A percentile compares a stretch with the other conserved stretches of the same genome.
phyloP scores from a whole-genome alignment of 2,329 filamentous ascomycete genomes.

The Colletotrichum sp. region DNA sequence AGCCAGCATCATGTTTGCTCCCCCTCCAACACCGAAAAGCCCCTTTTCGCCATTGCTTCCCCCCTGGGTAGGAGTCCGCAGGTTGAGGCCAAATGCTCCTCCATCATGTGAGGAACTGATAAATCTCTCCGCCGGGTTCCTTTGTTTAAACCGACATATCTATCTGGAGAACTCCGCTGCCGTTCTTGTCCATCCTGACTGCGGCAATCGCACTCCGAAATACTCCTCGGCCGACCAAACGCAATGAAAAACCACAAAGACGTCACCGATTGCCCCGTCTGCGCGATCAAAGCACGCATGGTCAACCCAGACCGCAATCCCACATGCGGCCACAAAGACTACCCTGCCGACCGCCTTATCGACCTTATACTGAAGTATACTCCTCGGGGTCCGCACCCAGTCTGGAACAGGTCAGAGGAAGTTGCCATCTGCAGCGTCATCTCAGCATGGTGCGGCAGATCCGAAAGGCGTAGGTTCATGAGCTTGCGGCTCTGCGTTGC shows the following conservation, averaged over 20 bases:
- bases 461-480: neutral
- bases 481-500: neutral
- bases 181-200: neutral
- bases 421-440: neutral
- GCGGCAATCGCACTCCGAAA: neutral
- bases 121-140: neutral
- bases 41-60: neutral
- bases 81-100: neutral
- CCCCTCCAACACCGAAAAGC: neutral
- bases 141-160: neutral
- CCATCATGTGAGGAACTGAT: neutral
- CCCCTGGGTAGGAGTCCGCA: neutral
- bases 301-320: neutral
- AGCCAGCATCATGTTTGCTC: neutral
- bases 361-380: neutral
- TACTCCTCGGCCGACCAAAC: neutral
- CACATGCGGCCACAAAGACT: neutral
- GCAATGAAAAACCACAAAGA: neutral
- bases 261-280: neutral
- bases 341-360: neutral
- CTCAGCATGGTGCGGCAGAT: neutral
- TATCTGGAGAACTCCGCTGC: neutral
- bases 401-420: neutral
- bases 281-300: neutral
- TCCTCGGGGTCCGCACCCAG: neutral